Evolutionary conservation across 352 stramenopile genomes (phyloP).

Genomic region (Pythium aristosporum): DNA sequence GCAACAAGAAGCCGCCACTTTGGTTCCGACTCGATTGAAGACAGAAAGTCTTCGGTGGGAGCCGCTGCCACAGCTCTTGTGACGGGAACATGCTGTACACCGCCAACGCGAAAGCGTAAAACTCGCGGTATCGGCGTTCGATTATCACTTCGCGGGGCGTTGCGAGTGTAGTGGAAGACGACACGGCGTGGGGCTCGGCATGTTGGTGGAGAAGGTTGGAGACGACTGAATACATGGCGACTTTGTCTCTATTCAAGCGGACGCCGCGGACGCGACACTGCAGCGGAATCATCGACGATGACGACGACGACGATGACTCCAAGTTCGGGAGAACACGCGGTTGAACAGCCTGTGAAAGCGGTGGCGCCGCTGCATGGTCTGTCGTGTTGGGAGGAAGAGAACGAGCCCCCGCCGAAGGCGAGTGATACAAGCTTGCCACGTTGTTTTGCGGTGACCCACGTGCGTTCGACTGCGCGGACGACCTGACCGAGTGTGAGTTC

Average conservation of each 20-base stretch:
- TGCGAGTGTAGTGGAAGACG: not conserved
- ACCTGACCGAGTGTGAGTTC: constrained; percentile 12
- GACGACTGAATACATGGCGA: constrained; percentile 60
- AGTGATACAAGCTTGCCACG: constrained; percentile 12
- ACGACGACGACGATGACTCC: not conserved
- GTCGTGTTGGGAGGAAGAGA: constrained; percentile 10
- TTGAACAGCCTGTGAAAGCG: not conserved
- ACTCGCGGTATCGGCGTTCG: constrained; percentile 74
- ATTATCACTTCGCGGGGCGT: constrained; percentile 38
- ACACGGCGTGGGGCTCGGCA: not conserved
- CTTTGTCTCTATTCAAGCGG: constrained; percentile 45
- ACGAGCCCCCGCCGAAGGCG: constrained; percentile 23
- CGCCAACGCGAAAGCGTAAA: constrained; percentile 64
- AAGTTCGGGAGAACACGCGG: constrained; percentile 8
- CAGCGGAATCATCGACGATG: constrained; percentile 21
- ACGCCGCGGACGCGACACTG: constrained; percentile 58
- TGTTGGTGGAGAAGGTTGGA: constrained; percentile 33
- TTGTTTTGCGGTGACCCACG: not conserved
- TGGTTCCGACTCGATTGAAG: constrained; percentile 17
- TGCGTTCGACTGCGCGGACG: not conserved
- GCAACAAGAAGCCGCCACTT: constrained; percentile 56
- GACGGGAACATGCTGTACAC: constrained; percentile 69
- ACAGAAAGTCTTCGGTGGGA: constrained; percentile 77
- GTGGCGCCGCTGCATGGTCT: not conserved
- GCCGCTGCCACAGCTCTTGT: constrained; percentile 45